Evolutionary conservation across 2,329 filamentous ascomycete genomes (phyloP).

Genomic region (Cladosporium austrohemisphaericum): DNA sequence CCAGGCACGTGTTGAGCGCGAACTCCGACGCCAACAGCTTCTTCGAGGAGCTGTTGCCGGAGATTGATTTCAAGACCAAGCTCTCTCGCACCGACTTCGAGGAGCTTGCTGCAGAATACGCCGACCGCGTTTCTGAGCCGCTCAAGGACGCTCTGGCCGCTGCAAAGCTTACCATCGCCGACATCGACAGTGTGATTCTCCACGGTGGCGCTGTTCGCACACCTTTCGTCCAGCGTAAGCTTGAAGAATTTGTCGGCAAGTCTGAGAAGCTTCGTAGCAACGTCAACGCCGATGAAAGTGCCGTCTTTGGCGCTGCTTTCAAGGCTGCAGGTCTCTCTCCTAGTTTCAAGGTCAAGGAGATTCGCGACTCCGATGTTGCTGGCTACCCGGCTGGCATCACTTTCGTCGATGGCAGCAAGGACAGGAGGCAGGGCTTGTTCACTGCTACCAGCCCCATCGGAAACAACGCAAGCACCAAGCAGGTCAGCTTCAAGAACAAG

Average conservation of each 20-base stretch:
- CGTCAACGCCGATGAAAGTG: slow-evolving; percentile 95
- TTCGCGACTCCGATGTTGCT: slow-evolving; percentile 73
- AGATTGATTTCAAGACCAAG: slow-evolving; percentile 92
- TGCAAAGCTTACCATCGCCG: slow-evolving; percentile 67
- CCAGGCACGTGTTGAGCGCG: slow-evolving; percentile 87
- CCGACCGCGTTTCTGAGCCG: slow-evolving; percentile 63
- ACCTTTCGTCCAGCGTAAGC: slow-evolving; percentile 86
- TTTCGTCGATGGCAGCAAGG: slow-evolving; percentile 63
- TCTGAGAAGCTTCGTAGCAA: slow-evolving; percentile 82
- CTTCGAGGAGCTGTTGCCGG: slow-evolving; percentile 87
- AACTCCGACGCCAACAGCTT: slow-evolving; percentile 76
- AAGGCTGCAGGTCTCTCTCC: slow-evolving; percentile 88
- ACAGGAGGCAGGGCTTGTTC: slow-evolving; percentile 78
- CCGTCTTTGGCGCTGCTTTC: slow-evolving; percentile 93
- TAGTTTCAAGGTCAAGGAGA: slow-evolving; percentile 97
- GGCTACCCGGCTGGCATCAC: slow-evolving; percentile 71
- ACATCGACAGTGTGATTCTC: slow-evolving; percentile 86
- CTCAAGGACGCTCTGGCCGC: slow-evolving; percentile 70
- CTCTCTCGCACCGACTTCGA: slow-evolving; percentile 78
- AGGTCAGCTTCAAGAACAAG: slow-evolving; percentile 76
- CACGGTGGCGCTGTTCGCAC: slow-evolving; percentile 88
- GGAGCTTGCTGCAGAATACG: slow-evolving; percentile 65
- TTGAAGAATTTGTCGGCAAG: slow-evolving; percentile 70
- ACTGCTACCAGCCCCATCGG: slow-evolving; percentile 71
- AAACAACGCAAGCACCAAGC: slow-evolving; percentile 59